phyloP scores from a whole-genome alignment of 2,329 filamentous ascomycete species.

The Pseudopithomyces maydicus region DNA sequence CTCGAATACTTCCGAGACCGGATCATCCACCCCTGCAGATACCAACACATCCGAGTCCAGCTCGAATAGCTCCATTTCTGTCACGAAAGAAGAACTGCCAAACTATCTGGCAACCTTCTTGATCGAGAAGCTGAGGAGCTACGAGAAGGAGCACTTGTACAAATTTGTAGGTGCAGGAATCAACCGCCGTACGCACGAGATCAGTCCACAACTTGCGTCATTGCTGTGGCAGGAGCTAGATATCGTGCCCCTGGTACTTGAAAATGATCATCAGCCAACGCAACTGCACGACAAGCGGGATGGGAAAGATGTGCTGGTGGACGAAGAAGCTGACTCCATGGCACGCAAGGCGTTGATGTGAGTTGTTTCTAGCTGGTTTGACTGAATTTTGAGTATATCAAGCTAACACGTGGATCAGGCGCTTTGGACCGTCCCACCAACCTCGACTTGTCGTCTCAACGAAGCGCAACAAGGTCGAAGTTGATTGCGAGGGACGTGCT shows the following conservation, averaged over 20 bases:
- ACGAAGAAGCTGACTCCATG: slow-evolving; percentile 83
- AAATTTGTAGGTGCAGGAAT: slow-evolving; percentile 80
- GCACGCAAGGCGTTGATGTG: slow-evolving; percentile 77
- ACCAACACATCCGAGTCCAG: slow-evolving; percentile 13
- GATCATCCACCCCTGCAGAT: slow-evolving; percentile 15
- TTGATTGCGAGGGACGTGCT: slow-evolving; percentile 69
- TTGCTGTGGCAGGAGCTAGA: slow-evolving; percentile 78
- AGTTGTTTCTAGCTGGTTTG: slow-evolving; percentile 29
- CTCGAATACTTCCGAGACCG: not conserved
- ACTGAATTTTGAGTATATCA: not conserved
- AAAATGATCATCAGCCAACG: slow-evolving; percentile 18
- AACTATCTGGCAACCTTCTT: slow-evolving; percentile 61
- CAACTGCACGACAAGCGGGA: slow-evolving; percentile 6
- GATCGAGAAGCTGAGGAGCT: slow-evolving; percentile 60
- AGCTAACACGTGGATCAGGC: slow-evolving; percentile 7
- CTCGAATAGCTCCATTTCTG: slow-evolving; percentile 18
- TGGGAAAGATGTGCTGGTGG: slow-evolving; percentile 65
- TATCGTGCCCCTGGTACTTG: slow-evolving; percentile 71
- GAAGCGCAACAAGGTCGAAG: slow-evolving; percentile 70
- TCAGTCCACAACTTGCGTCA: slow-evolving; percentile 69
- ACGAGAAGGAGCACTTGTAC: slow-evolving; percentile 68
- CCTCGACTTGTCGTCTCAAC: slow-evolving; percentile 68
- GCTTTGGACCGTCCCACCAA: slow-evolving; percentile 74
- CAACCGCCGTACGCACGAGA: slow-evolving; percentile 61
- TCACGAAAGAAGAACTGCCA: slow-evolving; percentile 20